Evolutionary conservation across 352 stramenopile species (phyloP).

Genomic region (Globisporangium heterothallicum): DNA sequence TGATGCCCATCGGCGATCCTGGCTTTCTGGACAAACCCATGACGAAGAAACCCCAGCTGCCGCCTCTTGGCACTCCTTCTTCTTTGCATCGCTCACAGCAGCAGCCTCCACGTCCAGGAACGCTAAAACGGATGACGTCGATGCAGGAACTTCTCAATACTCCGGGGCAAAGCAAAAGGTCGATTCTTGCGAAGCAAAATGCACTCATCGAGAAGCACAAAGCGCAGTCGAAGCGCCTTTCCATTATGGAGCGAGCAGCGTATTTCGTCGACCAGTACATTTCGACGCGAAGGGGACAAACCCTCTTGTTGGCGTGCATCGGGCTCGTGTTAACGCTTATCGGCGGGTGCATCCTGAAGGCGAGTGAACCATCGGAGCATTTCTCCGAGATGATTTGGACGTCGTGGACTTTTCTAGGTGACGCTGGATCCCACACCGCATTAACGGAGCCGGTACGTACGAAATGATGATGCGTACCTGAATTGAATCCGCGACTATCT

Average conservation of each 20-base stretch:
- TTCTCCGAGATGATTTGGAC: constrained; percentile 54
- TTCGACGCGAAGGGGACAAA: constrained; percentile 53
- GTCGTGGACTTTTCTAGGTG: constrained; percentile 58
- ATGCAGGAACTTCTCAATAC: constrained; percentile 1
- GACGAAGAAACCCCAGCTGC: constrained; percentile 8
- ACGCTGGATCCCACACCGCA: constrained; percentile 39
- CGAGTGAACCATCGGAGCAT: constrained; percentile 16
- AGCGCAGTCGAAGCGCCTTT: constrained; percentile 20
- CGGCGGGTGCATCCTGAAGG: constrained; percentile 37
- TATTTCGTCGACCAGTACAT: constrained; percentile 68
- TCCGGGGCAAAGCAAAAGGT: constrained; percentile 2
- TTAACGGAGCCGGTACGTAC: constrained; percentile 26
- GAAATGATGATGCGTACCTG: neutral
- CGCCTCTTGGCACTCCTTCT: neutral
- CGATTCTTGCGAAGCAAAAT: constrained; percentile 11
- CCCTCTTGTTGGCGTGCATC: constrained; percentile 30
- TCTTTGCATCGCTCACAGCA: neutral
- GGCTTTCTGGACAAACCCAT: constrained; percentile 7
- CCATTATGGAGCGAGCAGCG: constrained; percentile 26
- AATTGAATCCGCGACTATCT: neutral
- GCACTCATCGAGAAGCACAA: constrained; percentile 14
- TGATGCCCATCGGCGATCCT: constrained; percentile 8
- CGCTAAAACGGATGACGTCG: constrained; percentile 2
- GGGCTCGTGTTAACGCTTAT: constrained; percentile 40
- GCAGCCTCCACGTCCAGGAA: neutral